Percentiles rank a stretch among this genome's conserved stretches.
Conservation (phyloP, 768 basidiomycete species). For the Stropharia rugosoannulata region DNA sequence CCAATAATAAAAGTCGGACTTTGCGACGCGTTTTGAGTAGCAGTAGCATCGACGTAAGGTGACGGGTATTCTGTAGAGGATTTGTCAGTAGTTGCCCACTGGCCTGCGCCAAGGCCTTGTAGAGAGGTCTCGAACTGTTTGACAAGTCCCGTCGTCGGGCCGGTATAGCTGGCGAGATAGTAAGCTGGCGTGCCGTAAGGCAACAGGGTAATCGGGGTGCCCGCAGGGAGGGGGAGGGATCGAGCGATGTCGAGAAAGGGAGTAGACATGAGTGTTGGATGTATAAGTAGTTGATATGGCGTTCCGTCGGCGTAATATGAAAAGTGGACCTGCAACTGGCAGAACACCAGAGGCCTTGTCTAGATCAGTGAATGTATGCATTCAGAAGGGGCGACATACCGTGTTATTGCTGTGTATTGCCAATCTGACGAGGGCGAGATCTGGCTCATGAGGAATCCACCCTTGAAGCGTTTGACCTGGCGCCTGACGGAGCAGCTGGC, state of each 20-base stretch:
- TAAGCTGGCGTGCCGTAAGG: slow-evolving; percentile 75
- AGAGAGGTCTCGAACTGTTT: slow-evolving; percentile 66
- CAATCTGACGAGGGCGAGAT: slow-evolving; percentile 49
- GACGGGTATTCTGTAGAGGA: background rate
- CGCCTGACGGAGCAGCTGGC: slow-evolving; percentile 22
- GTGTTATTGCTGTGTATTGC: slow-evolving; percentile 52
- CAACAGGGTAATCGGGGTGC: slow-evolving; percentile 68
- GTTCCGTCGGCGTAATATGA: slow-evolving; percentile 20
- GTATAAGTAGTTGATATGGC: slow-evolving; percentile 55
- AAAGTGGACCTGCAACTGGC: slow-evolving; percentile 57
- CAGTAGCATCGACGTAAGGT: slow-evolving; percentile 6
- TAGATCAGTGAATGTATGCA: slow-evolving; percentile 10
- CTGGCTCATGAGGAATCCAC: slow-evolving; percentile 63
- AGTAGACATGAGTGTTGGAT: slow-evolving; percentile 58
- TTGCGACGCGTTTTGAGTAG: slow-evolving; percentile 3
- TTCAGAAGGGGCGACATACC: slow-evolving; percentile 29
- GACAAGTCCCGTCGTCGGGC: slow-evolving; percentile 59
- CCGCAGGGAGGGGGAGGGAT: slow-evolving; percentile 46
- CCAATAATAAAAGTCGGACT: slow-evolving; percentile 54
- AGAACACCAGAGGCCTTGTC: slow-evolving; percentile 59
- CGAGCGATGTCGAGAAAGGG: slow-evolving; percentile 52
- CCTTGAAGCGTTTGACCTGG: slow-evolving; percentile 49
- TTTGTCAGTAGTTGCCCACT: slow-evolving; percentile 36
- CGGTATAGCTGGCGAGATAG: slow-evolving; percentile 67
- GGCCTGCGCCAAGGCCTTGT: slow-evolving; percentile 57